Base-by-base conservation (phyloP, 2,329 filamentous ascomycete species). In the Penicillium sclerotigenum region DNA sequence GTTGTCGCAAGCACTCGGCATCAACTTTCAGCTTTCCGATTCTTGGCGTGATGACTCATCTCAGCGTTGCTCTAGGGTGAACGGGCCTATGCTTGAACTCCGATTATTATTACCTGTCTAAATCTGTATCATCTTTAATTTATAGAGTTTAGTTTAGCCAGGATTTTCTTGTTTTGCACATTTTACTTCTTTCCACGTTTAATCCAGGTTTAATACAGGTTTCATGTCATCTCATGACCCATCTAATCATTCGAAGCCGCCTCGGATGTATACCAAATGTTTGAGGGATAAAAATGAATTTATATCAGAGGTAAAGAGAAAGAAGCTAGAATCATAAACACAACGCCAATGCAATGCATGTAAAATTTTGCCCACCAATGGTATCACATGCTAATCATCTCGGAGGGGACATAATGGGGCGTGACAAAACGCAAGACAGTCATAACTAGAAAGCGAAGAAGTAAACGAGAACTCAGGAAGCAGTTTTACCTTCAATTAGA, bases 351-450 rank as follows among this genome's bases (percentile, higher is more conserved):
- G 41, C 42, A 59, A 69, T 67, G 62, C 61, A 65, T 61, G 52
- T 47, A 62, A 49, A 56, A 52, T 38, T n/a, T 26, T 57, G 41
- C 58, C 54, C 51, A 50, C 49, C 56, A 58, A 59, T 66, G 66
- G 65, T 69, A 69, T 69, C 62, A 65, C 59, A 67, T 70, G 67
- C 66, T 51, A 61, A 66, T 65, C 47, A 57, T 61, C 53, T 58
- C 48, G 54, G 54, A 58, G 41, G 60, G 58, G 54, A 64, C 52
- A 45, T 47, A 48, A 55, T 53, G 47, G 45, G 38, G 38, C 46
- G 57, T 56, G 16, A 34, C 47, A 34, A 50, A 56, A 45, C 24
- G 48, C 52, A 56, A 52, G 13, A 46, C 57, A 48, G 34, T 47
- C 60, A 57, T 52, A 46, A 56, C 18, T 34, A 55, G 36, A 40